Base-by-base conservation (phyloP, 164 flowering plant genomes). In the Aristolochia contorta region DNA sequence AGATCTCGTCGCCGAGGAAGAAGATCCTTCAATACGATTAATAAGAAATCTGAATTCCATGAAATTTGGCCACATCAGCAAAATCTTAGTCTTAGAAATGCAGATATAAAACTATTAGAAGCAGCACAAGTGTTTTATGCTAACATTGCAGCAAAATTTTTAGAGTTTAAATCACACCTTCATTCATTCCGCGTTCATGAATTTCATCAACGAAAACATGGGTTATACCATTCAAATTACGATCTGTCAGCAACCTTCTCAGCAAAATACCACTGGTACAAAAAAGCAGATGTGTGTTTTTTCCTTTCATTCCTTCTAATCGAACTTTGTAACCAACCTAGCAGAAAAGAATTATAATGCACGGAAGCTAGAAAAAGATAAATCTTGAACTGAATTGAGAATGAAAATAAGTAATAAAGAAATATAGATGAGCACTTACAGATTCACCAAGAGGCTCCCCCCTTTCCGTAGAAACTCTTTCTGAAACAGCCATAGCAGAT, bases 131-230 rank as follows among this genome's bases (percentile, higher is more conserved):
- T 4, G 1, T 1, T 8, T 37, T 37, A 3, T 32, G 33, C 33
- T 32, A 37, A 6, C 43, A 37, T 37, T 37, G 43, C 43, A 37
- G 43, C 53, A 49, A 49, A 49, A 18, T 16, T 49, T 16, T 15
- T 49, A n/a, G 23, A 12, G 12, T 5, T 10, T 1, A 53, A 25
- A 54, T 0, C 19, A 45, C 62, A 94, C 99, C 99, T 86, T 94
- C 99, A 71, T 91, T 94, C 97, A 91, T 94, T 69, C 99, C 99
- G 50, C 99, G 79, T 79, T 94, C 99, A 72, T 94, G 99, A 74
- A 94, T 94, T 78, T 94, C 99, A 85, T 94, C 99, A 54, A 94
- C 97, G 70, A 94, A 94, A 61, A 94, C 99, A 87, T 94, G 99
- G 46, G 96, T 94, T 68, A 91, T 63, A 57, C 99, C 99, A 76